phyloP scores from a whole-genome alignment of 768 basidiomycete species.

The Infundibulicybe gibba region DNA sequence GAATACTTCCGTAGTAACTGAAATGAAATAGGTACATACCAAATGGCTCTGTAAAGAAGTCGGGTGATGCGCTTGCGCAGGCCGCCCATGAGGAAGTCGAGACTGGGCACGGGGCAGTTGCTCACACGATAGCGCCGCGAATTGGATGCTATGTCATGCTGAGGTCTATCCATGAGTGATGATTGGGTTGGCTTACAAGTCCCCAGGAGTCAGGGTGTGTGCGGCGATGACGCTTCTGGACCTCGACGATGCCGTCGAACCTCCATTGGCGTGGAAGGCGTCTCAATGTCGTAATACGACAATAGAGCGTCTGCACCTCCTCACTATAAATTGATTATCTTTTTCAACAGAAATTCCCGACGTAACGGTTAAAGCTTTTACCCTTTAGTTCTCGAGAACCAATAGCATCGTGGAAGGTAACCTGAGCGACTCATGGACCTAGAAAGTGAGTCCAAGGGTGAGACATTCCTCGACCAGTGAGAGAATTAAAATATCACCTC shows the following conservation, averaged over 20 bases:
- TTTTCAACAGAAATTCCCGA: background rate
- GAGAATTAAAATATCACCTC: slow-evolving; percentile 11
- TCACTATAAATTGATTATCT: slow-evolving; percentile 17
- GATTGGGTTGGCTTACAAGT: slow-evolving; percentile 31
- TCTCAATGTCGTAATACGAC: slow-evolving; percentile 41
- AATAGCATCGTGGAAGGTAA: slow-evolving; percentile 41
- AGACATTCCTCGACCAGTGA: background rate
- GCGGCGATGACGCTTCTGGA: slow-evolving; percentile 27
- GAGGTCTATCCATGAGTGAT: no score
- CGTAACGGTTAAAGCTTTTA: slow-evolving; percentile 4
- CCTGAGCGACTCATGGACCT: slow-evolving; percentile 16
- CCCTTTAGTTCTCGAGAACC: slow-evolving; percentile 33
- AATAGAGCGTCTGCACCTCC: slow-evolving; percentile 48
- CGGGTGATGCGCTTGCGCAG: slow-evolving; percentile 27
- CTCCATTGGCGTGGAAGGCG: slow-evolving; percentile 38
- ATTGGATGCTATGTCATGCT: slow-evolving; percentile 29
- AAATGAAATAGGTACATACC: no score
- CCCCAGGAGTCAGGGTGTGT: slow-evolving; percentile 36
- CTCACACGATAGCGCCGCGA: slow-evolving; percentile 40
- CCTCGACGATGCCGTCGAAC: slow-evolving; percentile 38
- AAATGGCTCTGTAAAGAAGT: slow-evolving; percentile 17
- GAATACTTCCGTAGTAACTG: no score
- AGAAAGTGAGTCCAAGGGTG: background rate
- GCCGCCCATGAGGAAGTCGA: slow-evolving; percentile 37
- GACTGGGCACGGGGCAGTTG: slow-evolving; percentile 41